These are phyloP conservation scores for Podospora pseudopauciseta DNA, from an alignment of 495 filamentous ascomycete species.

Conservation along the genomic window DNA sequence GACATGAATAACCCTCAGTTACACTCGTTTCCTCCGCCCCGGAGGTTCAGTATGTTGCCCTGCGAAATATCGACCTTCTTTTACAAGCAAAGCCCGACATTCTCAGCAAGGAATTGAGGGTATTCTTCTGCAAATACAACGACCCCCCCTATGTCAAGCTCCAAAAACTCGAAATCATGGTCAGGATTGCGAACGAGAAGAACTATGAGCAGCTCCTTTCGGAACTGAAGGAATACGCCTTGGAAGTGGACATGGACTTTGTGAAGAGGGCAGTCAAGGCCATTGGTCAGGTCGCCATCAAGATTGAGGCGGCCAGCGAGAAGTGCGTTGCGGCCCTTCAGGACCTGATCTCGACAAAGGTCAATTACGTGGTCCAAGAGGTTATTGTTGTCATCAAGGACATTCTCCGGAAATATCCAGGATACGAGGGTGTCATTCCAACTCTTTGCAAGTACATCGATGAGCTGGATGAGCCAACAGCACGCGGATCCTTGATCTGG, in stretches of 20 bases:
- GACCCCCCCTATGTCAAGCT: constrained; percentile 97
- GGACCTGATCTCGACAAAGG: constrained; percentile 92
- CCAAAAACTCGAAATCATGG: constrained; percentile 98
- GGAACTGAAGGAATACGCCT: constrained; percentile 93
- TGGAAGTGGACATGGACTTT: constrained; percentile 99
- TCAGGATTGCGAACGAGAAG: constrained; percentile 95
- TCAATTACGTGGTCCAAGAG: constrained; percentile 98
- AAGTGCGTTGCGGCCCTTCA: constrained; percentile 92
- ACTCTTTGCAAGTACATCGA: constrained; percentile 96
- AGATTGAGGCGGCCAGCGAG: constrained; percentile 90
- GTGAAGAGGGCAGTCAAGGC: constrained; percentile 89
- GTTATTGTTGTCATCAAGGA: constrained; percentile 98
- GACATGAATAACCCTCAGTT: constrained; percentile 49
- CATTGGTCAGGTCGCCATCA: constrained; percentile 96
- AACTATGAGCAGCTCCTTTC: constrained; percentile 93
- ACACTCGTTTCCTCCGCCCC: constrained; percentile 93
- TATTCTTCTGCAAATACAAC: constrained; percentile 99
- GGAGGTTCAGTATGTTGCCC: constrained; percentile 95
- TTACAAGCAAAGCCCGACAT: constrained; percentile 96
- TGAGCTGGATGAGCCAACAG: constrained; percentile 92
- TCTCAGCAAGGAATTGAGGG: constrained; percentile 91
- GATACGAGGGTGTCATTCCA: constrained; percentile 96
- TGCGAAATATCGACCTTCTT: constrained; percentile 92
- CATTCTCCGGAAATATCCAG: constrained; percentile 95
- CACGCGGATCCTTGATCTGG: constrained; percentile 90